These are phyloP conservation scores for Sicyos edulis DNA, from an alignment of 306 rosid genomes.

Conservation along the genomic window DNA sequence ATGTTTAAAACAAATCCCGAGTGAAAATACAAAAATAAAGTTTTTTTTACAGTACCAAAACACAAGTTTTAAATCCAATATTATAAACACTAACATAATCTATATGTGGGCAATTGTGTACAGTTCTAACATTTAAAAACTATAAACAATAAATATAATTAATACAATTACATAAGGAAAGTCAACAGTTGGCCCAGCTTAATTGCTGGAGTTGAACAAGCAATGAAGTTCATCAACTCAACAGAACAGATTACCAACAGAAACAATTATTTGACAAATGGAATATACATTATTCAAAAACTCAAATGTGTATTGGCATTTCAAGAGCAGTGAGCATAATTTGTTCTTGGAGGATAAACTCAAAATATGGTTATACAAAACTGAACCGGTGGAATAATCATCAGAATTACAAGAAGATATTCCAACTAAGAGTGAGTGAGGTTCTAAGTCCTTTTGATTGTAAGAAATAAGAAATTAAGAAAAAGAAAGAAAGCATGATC, in stretches of 20 bases:
- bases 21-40: not conserved
- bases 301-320: not conserved
- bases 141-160: no score
- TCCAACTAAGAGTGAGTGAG: conserved; percentile 10
- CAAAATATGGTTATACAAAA: conserved; percentile 12
- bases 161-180: no score
- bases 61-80: not conserved
- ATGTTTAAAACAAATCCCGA: not conserved
- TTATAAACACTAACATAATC: no score
- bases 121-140: no score
- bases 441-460: not conserved
- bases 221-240: not conserved
- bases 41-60: no score
- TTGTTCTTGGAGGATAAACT: not conserved
- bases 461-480: not conserved
- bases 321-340: conserved; percentile 4
- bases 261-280: not conserved
- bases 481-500: not conserved
- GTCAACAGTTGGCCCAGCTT: not conserved
- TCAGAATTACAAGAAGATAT: conserved; percentile 1
- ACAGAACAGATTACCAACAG: not conserved
- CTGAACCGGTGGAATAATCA: conserved; percentile 5
- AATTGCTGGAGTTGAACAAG: not conserved
- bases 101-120: no score
- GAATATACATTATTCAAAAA: not conserved